phyloP scores from a whole-genome alignment of 2,329 filamentous ascomycete genomes.

The Tolypocladium inflatum region DNA sequence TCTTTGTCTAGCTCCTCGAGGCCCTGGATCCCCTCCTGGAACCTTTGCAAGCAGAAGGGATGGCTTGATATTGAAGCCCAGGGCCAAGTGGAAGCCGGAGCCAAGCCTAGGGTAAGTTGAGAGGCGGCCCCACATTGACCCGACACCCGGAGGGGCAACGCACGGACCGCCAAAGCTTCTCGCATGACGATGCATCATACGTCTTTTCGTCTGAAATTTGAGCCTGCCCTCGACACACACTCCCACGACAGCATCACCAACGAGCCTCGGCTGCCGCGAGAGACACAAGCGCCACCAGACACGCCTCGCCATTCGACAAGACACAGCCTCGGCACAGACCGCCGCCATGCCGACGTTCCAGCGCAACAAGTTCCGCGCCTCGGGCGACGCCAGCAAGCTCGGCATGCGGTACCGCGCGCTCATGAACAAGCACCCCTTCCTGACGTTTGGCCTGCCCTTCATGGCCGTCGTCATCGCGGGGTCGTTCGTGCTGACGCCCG shows the following conservation, averaged over 20 bases:
- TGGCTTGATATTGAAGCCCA: no score
- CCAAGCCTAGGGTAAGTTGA: no score
- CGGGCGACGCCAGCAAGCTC: slow-evolving; percentile 57
- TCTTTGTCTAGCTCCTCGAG: no score
- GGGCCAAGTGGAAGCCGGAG: no score
- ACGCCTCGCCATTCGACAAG: neutral
- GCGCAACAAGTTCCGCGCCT: slow-evolving; percentile 60
- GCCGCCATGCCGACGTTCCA: slow-evolving; percentile 43
- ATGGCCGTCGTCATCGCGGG: slow-evolving; percentile 81
- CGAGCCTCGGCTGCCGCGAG: neutral
- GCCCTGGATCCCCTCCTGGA: no score
- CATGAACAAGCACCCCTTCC: slow-evolving; percentile 74
- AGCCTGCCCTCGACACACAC: neutral
- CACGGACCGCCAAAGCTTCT: neutral
- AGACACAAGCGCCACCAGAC: neutral
- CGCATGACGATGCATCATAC: neutral
- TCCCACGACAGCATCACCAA: neutral
- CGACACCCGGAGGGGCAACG: neutral
- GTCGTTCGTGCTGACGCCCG: slow-evolving; percentile 89
- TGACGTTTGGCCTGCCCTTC: slow-evolving; percentile 91
- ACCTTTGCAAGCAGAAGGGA: no score
- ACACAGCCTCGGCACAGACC: neutral
- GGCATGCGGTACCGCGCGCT: slow-evolving; percentile 67
- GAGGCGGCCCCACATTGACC: neutral
- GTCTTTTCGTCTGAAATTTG: neutral